These are phyloP conservation scores for Apophysomyces variabilis DNA, from an alignment of 371 early-diverging fungal species.

Conservation along the genomic window DNA sequence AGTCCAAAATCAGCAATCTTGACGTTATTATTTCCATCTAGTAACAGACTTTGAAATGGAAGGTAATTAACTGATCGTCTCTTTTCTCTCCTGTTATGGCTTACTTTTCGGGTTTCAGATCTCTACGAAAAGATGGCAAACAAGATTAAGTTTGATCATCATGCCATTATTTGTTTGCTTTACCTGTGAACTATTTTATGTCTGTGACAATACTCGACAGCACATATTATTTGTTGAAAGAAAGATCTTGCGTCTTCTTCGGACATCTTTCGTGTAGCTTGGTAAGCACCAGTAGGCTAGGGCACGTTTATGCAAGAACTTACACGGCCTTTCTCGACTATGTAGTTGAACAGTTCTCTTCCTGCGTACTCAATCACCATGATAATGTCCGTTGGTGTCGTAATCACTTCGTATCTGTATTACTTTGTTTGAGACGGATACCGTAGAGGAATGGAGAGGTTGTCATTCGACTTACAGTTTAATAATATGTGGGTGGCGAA, in stretches of 20 bases:
- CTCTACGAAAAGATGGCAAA: conserved; percentile 53
- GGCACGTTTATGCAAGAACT: conserved; percentile 6
- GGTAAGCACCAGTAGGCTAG: neutral
- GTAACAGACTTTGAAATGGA: conserved; percentile 63
- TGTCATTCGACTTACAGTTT: conserved; percentile 71
- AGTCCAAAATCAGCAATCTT: conserved; percentile 98
- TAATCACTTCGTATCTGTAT: conserved; percentile 92
- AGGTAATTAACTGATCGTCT: neutral
- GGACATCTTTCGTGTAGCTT: conserved; percentile 61
- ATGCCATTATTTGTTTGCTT: neutral
- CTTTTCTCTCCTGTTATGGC: neutral
- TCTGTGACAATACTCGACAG: conserved; percentile 98
- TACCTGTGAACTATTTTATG: conserved; percentile 96
- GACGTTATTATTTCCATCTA: conserved; percentile 94
- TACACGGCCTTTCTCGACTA: conserved; percentile 92
- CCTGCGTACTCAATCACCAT: conserved; percentile 98
- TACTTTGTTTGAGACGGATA: neutral
- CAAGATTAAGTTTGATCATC: neutral
- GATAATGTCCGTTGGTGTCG: conserved; percentile 94
- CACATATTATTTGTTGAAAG: conserved; percentile 98
- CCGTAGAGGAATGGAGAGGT: neutral
- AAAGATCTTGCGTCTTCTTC: conserved; percentile 92
- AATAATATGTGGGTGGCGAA: conserved; percentile 98
- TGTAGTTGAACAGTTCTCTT: conserved; percentile 96
- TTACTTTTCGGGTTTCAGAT: conserved; percentile 84